phyloP scores from a whole-genome alignment of 331 rosid genomes.

The Dryas integrifolia region DNA sequence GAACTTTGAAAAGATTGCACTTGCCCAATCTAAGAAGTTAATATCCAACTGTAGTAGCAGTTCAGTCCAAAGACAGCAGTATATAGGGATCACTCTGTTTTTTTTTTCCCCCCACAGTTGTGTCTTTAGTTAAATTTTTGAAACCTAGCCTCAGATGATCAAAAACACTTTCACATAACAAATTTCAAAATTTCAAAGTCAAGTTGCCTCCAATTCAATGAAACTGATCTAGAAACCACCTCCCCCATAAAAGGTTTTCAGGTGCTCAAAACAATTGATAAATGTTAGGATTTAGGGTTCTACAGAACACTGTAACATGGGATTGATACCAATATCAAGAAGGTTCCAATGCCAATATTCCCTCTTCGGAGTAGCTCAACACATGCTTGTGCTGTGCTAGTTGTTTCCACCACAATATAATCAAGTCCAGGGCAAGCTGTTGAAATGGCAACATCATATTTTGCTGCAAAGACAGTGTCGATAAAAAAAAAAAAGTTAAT shows the following conservation, averaged over 20 bases:
- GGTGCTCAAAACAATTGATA: neutral
- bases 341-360: conserved; percentile 86
- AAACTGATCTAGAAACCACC: neutral
- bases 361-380: conserved; percentile 86
- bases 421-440: conserved; percentile 91
- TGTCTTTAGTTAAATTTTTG: neutral
- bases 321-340: conserved; percentile 83
- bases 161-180: too few relatives aligned
- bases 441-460: conserved; percentile 87
- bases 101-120: neutral
- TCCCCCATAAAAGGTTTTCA: neutral
- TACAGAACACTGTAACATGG: neutral
- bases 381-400: conserved; percentile 86
- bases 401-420: conserved; percentile 90
- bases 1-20: neutral
- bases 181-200: neutral
- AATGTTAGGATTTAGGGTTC: neutral
- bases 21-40: neutral
- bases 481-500: conserved; percentile 20
- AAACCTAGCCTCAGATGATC: neutral
- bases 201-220: neutral
- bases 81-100: neutral
- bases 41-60: neutral
- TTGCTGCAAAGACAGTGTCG: conserved; percentile 55
- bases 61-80: neutral